Percentiles rank a stretch among this genome's conserved stretches.
Evolutionary conservation across 768 basidiomycete species (phyloP).

Genomic region (Thelephora ganbajun): DNA sequence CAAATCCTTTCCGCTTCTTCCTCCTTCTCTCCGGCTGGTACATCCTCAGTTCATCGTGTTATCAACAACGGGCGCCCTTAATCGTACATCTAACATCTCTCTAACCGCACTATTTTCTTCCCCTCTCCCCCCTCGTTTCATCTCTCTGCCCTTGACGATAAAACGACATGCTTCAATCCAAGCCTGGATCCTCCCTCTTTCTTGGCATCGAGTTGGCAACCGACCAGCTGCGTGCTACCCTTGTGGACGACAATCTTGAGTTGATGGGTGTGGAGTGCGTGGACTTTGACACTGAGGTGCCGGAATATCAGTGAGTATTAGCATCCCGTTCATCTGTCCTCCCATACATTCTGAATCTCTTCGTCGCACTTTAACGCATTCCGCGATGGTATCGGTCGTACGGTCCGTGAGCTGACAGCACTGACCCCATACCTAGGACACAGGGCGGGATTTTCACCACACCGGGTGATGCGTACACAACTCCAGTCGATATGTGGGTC

Average conservation of each 20-base stretch:
- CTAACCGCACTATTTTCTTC: background rate
- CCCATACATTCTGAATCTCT: background rate
- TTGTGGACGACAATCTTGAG: conserved; percentile 74
- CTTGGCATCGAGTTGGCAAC: conserved; percentile 78
- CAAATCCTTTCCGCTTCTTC: background rate
- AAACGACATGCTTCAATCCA: conserved; percentile 10
- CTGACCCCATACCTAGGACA: conserved; percentile 34
- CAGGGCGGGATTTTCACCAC: conserved; percentile 81
- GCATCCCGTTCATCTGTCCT: background rate
- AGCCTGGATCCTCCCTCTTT: conserved; percentile 43
- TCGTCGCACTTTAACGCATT: background rate
- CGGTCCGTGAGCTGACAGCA: background rate
- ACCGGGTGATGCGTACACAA: conserved; percentile 76
- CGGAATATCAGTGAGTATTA: conserved; percentile 65
- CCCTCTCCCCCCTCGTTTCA: background rate
- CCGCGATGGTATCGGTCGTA: conserved; percentile 1
- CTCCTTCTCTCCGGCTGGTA: background rate
- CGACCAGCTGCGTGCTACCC: conserved; percentile 71
- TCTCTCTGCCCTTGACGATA: no score
- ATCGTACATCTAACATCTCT: background rate
- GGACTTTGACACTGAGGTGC: conserved; percentile 68
- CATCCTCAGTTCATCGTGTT: background rate
- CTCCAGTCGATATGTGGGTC: conserved; percentile 86
- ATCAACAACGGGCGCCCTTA: background rate
- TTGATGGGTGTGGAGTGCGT: conserved; percentile 71